Base-by-base conservation (phyloP, 495 filamentous ascomycete species). In the Xylaria bambusicola region DNA sequence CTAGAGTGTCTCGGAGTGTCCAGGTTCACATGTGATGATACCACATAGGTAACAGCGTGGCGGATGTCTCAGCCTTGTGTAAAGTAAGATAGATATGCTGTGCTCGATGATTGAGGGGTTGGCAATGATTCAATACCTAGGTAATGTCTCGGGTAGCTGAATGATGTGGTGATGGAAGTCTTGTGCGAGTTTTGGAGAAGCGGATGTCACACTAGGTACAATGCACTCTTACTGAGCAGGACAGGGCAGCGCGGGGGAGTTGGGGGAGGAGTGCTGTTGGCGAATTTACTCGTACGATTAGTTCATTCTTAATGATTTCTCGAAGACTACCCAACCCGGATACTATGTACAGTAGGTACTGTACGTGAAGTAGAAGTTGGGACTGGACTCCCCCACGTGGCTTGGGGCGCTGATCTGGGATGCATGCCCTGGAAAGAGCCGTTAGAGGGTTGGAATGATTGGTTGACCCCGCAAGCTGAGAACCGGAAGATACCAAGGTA, bases 401-500 rank as follows among this genome's bases (percentile, higher is more conserved):
- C 41, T 47, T 13, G 29, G 20, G 26, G 29, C 35, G 40, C 15
- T 47, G 27, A 6, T 12, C 17, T 44, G n/a, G 41, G 12, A 41
- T 12, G 38, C 38, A 15, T 41, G 38, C 17, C 8, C 38, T 17
- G 17, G n/a, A 20, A 3, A 44, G 21, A 20, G 12, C 3, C 17
- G 52, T 21, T 56, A 13, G 29, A 36, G 36, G 18, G 27, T n/a
- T 3, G 40, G 29, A 21, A 38, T 53, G 49, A 60, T 60, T 60
- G 57, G 57, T 23, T 18, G 57, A 60, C 57, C 57, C 57, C 57
- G 41, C 57, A 60, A 26, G n/a, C n/a, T n/a, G n/a, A n/a, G n/a
- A n/a, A 31, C 36, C 52, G 38, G 31, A 38, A 6, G 10, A n/a
- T 21, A 26, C 23, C 42, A 7, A 7, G 13, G 13, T 38, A 38